Percentiles rank a stretch among this genome's conserved stretches.
phyloP scores from a whole-genome alignment of 2,329 filamentous ascomycete genomes.

The Alternaria sp. region DNA sequence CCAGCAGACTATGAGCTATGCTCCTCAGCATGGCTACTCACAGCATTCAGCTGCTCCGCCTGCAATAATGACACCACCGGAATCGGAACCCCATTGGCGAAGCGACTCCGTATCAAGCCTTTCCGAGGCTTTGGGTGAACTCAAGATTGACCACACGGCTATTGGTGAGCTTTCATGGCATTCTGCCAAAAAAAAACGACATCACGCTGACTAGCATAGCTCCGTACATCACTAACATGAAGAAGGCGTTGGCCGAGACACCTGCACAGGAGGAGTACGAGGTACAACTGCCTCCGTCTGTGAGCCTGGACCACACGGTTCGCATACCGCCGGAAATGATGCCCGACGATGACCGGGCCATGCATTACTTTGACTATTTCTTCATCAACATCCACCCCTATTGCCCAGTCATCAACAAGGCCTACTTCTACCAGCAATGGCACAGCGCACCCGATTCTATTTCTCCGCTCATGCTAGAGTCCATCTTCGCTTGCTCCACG shows the following conservation, averaged over 20 bases:
- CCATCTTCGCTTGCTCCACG: slow-evolving; percentile 88
- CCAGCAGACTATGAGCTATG: slow-evolving; percentile 48
- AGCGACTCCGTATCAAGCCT: slow-evolving; percentile 67
- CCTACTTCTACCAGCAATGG: slow-evolving; percentile 89
- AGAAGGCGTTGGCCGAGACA: slow-evolving; percentile 63
- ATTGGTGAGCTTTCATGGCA: slow-evolving; percentile 68
- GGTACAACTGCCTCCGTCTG: slow-evolving; percentile 71
- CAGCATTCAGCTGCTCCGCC: slow-evolving; percentile 37
- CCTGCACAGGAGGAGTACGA: slow-evolving; percentile 77
- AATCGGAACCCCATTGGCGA: slow-evolving; percentile 61
- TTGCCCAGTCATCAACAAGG: slow-evolving; percentile 85
- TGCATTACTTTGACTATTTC: slow-evolving; percentile 89
- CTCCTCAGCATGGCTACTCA: slow-evolving; percentile 46
- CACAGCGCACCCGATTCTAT: slow-evolving; percentile 81
- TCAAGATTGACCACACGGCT: slow-evolving; percentile 87
- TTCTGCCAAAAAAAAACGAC: background rate
- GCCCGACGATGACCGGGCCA: slow-evolving; percentile 82
- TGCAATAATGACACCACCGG: slow-evolving; percentile 47
- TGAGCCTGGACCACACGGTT: slow-evolving; percentile 76
- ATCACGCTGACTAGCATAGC: slow-evolving; percentile 60
- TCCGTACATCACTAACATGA: slow-evolving; percentile 79
- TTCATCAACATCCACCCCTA: slow-evolving; percentile 93
- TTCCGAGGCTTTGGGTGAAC: slow-evolving; percentile 80
- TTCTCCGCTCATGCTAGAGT: slow-evolving; percentile 87
- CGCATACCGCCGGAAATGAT: slow-evolving; percentile 92